Evolutionary conservation across 2,329 filamentous ascomycete species (phyloP).

Genomic region (Microcyclospora tardicrescens): DNA sequence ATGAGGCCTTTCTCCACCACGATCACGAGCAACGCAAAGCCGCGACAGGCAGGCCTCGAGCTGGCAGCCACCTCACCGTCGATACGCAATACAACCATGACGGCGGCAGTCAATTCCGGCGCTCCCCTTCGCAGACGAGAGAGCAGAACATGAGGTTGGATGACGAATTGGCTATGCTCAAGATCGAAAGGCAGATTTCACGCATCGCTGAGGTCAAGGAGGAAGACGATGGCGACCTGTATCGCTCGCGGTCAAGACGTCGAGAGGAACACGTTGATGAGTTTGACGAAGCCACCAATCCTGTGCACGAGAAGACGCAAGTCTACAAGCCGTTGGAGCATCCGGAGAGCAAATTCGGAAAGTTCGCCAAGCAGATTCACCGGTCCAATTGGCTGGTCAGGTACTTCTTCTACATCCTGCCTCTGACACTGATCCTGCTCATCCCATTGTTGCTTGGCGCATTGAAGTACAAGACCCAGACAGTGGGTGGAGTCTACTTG

Average conservation of each 20-base stretch:
- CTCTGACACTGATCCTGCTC: slow-evolving; percentile 50
- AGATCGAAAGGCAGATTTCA: slow-evolving; percentile 49
- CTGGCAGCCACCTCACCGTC: slow-evolving; percentile 34
- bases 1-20: slow-evolving; percentile 5
- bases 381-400: slow-evolving; percentile 53
- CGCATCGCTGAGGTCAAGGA: slow-evolving; percentile 22
- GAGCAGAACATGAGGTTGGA: slow-evolving; percentile 49
- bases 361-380: slow-evolving; percentile 52
- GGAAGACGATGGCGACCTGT: slow-evolving; percentile 30
- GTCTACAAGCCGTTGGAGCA: slow-evolving; percentile 53
- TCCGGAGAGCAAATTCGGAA: slow-evolving; percentile 48
- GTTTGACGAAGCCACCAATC: slow-evolving; percentile 55
- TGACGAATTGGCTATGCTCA: slow-evolving; percentile 53
- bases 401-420: slow-evolving; percentile 59
- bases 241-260: slow-evolving; percentile 37
- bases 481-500: slow-evolving; percentile 61
- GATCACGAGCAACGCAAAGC: slow-evolving; percentile 12
- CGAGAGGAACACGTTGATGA: slow-evolving; percentile 49
- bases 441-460: slow-evolving; percentile 56
- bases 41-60: slow-evolving; percentile 8
- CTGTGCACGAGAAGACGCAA: slow-evolving; percentile 52
- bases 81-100: slow-evolving; percentile 28
- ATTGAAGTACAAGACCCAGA: slow-evolving; percentile 39
- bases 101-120: slow-evolving; percentile 6
- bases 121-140: slow-evolving; percentile 36